Conservation (phyloP, 495 filamentous ascomycete species). For the Margaritispora aquatica region DNA sequence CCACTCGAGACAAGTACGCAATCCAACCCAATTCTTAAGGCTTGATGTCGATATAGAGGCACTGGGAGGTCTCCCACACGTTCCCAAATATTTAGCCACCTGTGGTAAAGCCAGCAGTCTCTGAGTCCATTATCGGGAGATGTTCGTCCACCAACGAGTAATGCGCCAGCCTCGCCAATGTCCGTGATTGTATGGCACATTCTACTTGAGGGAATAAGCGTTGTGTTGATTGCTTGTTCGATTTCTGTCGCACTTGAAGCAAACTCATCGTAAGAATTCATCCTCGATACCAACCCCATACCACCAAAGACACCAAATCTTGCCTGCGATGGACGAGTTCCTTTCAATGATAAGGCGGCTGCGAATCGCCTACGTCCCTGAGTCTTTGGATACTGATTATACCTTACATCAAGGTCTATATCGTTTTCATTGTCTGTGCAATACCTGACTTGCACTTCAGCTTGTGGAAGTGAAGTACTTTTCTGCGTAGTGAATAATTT, state of each 20-base stretch:
- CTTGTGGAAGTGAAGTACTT: neutral
- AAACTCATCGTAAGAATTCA: constrained; percentile 57
- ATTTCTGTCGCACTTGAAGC: neutral
- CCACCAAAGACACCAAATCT: constrained; percentile 45
- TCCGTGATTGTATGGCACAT: constrained; percentile 76
- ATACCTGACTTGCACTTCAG: neutral
- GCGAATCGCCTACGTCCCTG: constrained; percentile 22
- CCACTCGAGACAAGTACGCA: constrained; percentile 64
- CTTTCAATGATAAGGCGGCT: constrained; percentile 15
- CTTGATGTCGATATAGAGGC: constrained; percentile 68
- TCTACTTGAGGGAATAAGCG: constrained; percentile 39
- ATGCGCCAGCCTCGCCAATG: constrained; percentile 39
- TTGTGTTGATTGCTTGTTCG: neutral
- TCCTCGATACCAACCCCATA: constrained; percentile 51
- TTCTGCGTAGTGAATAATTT: neutral
- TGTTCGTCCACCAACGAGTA: constrained; percentile 73
- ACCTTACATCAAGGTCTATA: neutral
- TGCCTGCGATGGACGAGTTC: neutral
- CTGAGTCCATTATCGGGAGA: constrained; percentile 60
- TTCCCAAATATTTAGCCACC: constrained; percentile 47
- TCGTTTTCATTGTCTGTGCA: neutral
- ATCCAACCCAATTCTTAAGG: constrained; percentile 43
- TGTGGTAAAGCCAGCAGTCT: constrained; percentile 68
- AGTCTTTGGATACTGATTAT: constrained; percentile 17
- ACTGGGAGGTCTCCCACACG: constrained; percentile 54